Percentiles rank a stretch among this genome's conserved stretches.
These are phyloP conservation scores for Aspergillus saccharolyticus DNA, from an alignment of 495 filamentous ascomycete species.

Conservation along the genomic window DNA sequence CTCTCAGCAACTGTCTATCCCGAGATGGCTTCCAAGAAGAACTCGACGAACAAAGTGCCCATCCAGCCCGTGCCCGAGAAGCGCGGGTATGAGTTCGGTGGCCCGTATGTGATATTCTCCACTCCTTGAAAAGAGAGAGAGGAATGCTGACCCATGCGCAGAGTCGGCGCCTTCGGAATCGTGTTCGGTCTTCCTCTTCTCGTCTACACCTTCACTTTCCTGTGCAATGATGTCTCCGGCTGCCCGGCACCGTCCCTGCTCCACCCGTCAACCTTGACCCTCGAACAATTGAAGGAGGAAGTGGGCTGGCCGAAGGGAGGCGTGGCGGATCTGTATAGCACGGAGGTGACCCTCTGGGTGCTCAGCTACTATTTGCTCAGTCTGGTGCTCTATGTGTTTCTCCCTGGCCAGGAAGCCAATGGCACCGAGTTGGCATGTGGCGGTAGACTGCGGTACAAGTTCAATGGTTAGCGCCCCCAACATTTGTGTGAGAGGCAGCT, in stretches of 20 bases:
- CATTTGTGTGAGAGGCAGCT: slow-evolving; percentile 7
- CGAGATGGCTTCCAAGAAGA: slow-evolving; percentile 31
- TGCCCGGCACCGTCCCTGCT: slow-evolving; percentile 87
- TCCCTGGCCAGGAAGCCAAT: slow-evolving; percentile 69
- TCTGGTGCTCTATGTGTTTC: slow-evolving; percentile 65
- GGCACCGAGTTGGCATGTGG: slow-evolving; percentile 68
- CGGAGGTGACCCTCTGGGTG: slow-evolving; percentile 56
- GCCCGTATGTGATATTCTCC: slow-evolving; percentile 62
- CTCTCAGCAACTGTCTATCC: not conserved
- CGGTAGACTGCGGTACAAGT: slow-evolving; percentile 76
- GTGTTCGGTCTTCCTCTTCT: slow-evolving; percentile 71
- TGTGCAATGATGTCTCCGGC: slow-evolving; percentile 88
- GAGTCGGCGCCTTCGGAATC: slow-evolving; percentile 68
- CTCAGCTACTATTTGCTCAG: slow-evolving; percentile 77
- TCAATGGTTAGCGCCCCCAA: slow-evolving; percentile 63
- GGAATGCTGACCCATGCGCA: slow-evolving; percentile 34
- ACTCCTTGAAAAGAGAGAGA: slow-evolving; percentile 5
- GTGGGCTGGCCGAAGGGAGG: slow-evolving; percentile 72
- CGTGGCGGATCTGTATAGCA: slow-evolving; percentile 54
- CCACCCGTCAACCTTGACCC: slow-evolving; percentile 62
- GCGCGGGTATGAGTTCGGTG: slow-evolving; percentile 75
- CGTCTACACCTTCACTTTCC: slow-evolving; percentile 70
- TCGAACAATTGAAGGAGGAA: slow-evolving; percentile 68
- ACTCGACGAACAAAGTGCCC: slow-evolving; percentile 17
- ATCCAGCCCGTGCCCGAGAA: slow-evolving; percentile 42